A percentile compares a stretch with the other conserved stretches of the same genome.
Conservation (phyloP, 2,329 filamentous ascomycete genomes). For the Magnaporthiopsis incrustans region DNA sequence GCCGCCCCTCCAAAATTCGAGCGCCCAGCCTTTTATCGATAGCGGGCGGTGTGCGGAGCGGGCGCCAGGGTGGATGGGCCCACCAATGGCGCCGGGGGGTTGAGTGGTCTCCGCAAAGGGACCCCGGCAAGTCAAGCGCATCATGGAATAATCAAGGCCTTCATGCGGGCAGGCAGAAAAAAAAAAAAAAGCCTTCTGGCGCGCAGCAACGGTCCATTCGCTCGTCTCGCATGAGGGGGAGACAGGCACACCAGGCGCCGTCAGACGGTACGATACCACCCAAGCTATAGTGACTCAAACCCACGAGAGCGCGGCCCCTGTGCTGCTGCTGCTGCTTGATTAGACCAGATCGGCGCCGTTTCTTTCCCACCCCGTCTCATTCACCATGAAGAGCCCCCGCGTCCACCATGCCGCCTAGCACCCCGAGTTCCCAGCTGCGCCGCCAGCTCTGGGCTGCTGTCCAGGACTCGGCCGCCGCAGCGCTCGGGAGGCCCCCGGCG, state of each 20-base stretch:
- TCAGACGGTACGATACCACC: not conserved
- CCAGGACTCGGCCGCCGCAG: constrained; percentile 19
- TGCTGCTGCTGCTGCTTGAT: not conserved
- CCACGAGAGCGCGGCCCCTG: not conserved
- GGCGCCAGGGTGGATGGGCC: not conserved
- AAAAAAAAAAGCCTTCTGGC: constrained; percentile 1
- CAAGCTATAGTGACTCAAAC: not conserved
- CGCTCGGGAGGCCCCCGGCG: constrained; percentile 2
- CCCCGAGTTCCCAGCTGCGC: constrained; percentile 25
- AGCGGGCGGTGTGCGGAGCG: not conserved
- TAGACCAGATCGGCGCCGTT: not conserved
- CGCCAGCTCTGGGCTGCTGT: constrained; percentile 25
- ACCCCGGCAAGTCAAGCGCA: constrained; percentile 5
- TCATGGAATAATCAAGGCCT: constrained; percentile 5
- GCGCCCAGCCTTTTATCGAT: constrained; percentile 1
- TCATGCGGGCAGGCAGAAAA: constrained; percentile 6
- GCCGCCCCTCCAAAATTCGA: constrained; percentile 6
- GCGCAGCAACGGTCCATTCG: not conserved
- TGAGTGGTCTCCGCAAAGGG: constrained; percentile 4
- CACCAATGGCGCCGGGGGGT: not conserved
- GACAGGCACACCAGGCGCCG: not conserved
- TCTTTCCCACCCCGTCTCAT: not conserved
- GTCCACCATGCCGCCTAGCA: constrained; percentile 24
- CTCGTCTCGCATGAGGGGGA: not conserved
- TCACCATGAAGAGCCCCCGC: constrained; percentile 6